phyloP scores from a whole-genome alignment of 202 grass and related monocot species.

The Sporobolus alterniflorus region DNA sequence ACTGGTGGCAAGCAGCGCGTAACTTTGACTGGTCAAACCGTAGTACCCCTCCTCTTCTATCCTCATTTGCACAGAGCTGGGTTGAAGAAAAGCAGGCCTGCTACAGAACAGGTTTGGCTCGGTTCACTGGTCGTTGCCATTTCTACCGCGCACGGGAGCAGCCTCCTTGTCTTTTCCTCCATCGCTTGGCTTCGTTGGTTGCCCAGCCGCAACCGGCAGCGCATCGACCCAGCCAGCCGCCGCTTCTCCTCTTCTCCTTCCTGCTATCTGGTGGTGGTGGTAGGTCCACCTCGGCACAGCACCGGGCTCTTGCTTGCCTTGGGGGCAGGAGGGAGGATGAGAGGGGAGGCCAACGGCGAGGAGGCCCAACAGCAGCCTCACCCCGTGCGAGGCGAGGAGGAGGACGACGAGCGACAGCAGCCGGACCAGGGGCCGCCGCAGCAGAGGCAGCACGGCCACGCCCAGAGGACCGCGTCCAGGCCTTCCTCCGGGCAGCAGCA shows the following conservation, averaged over 20 bases:
- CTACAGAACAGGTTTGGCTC: background rate
- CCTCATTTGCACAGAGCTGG: too few species aligned
- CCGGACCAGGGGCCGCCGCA: background rate
- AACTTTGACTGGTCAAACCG: too few species aligned
- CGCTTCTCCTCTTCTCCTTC: background rate
- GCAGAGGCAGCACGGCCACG: background rate
- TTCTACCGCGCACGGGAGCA: background rate
- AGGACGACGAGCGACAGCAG: background rate
- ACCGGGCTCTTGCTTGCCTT: background rate
- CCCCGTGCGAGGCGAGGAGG: slow-evolving; percentile 1
- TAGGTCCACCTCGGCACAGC: background rate
- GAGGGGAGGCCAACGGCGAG: slow-evolving; percentile 41
- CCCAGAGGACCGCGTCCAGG: background rate
- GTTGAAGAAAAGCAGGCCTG: too few species aligned
- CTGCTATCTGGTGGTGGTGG: background rate
- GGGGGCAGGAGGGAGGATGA: slow-evolving; percentile 19
- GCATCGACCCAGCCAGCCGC: background rate
- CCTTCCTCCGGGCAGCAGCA: slow-evolving; percentile 34
- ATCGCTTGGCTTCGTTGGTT: background rate
- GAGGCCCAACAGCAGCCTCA: slow-evolving; percentile 4
- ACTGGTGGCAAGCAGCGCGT: too few species aligned
- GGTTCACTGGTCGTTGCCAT: background rate
- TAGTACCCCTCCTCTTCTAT: too few species aligned
- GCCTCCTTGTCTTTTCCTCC: background rate
- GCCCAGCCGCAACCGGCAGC: background rate